Conservation (phyloP, 2,329 filamentous ascomycete genomes). For the Trichoderma aggressivum region DNA sequence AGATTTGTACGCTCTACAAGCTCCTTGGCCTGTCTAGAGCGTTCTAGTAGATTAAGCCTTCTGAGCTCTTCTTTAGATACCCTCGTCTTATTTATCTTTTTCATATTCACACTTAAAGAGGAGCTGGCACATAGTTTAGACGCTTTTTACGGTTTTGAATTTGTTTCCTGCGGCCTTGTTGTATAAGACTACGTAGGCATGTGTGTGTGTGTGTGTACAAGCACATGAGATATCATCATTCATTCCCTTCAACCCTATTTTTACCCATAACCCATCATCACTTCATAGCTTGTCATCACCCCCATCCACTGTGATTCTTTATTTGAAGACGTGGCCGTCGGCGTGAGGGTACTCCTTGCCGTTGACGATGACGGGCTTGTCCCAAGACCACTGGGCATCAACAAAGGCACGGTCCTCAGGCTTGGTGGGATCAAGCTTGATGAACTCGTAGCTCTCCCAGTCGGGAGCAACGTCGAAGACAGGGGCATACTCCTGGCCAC, state of each 20-base stretch:
- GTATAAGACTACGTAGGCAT: slow-evolving; percentile 9
- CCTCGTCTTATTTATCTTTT: neutral
- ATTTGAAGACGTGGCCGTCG: slow-evolving; percentile 99
- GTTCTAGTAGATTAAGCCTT: neutral
- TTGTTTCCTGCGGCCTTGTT: neutral
- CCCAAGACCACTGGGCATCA: slow-evolving; percentile 87
- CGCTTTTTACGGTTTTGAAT: slow-evolving; percentile 15
- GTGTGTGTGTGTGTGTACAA: slow-evolving; percentile 6
- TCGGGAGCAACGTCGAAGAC: slow-evolving; percentile 98
- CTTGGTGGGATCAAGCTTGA: slow-evolving; percentile 89
- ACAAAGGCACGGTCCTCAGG: slow-evolving; percentile 81
- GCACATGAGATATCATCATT: slow-evolving; percentile 27
- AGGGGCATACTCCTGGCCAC: slow-evolving; percentile 78
- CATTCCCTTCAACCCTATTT: slow-evolving; percentile 28
- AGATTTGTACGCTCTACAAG: neutral
- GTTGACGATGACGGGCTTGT: slow-evolving; percentile 72
- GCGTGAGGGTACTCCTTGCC: slow-evolving; percentile 89
- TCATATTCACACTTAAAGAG: neutral
- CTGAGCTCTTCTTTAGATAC: neutral
- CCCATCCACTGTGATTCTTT: slow-evolving; percentile 41
- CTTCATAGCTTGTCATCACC: slow-evolving; percentile 16
- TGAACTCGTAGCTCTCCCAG: slow-evolving; percentile 94
- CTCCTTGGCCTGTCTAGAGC: neutral
- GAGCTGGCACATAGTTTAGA: neutral
- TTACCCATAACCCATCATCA: slow-evolving; percentile 37